Base-by-base conservation (phyloP, 164 flowering plant genomes). In the Dillenia turbinata region DNA sequence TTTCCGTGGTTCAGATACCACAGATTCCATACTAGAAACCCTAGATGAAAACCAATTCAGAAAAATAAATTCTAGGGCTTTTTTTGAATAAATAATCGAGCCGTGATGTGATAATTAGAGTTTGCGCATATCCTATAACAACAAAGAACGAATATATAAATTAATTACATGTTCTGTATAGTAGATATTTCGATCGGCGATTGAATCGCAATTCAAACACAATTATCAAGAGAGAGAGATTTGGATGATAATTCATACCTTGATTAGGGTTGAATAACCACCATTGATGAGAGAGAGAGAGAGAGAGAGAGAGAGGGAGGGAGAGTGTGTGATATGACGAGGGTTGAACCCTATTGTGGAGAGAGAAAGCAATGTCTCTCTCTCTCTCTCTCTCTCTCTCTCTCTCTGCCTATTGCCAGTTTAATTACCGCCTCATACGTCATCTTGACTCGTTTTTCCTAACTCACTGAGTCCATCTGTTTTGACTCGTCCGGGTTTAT, bases 21-120 rank as follows among this genome's bases (percentile, higher is more conserved):
- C 68, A 43, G 67, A 14, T 52, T 80, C 83, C 90, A 82, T 84
- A 7, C 14, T 33, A 33, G 40, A 33, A 33, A 5, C 40, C 40
- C 40, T 33, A 33, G 40, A 33, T 33, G 40, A 0, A 33, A 0
- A 12, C 60, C 49, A 45, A 19, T 9, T 12, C 60, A 6, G 19
- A 45, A 10, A 56, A 43, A 9, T 12, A 15, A 57, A 12, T 6
- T 4, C 60, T 10, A 57, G 60, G 24, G 49, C 12, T 57, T 17
- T 16, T 14, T 57, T 6, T 12, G 16, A 15, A 44, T 12, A 16
- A 11, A 0, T 10, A 45, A 43, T 9, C 15, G 12, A 9, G 3
- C 9, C 22, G 55, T 5, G 15, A 44, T 43, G 8, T 45, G 8
- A 12, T 26, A 55, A 13, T 16, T 19, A 57, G 55, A 56, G 53